Percentiles rank a stretch among this genome's conserved stretches.
Evolutionary conservation across 495 filamentous ascomycete genomes (phyloP).

Genomic region (Staphylotrichum longicolle): DNA sequence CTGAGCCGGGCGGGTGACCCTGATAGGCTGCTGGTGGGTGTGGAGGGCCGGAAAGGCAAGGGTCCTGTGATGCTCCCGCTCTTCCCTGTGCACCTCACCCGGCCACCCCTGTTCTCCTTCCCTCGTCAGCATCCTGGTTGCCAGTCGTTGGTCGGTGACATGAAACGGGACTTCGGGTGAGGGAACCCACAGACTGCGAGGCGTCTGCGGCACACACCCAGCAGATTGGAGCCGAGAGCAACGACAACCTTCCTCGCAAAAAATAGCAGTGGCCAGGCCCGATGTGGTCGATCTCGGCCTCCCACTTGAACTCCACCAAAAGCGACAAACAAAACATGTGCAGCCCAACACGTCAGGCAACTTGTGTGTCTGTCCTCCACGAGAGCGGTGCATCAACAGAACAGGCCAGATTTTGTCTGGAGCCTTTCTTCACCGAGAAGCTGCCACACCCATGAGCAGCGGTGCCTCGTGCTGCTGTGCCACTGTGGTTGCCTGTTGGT

Average conservation of each 20-base stretch:
- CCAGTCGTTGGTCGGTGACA: constrained; percentile 14
- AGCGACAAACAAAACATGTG: constrained; percentile 8
- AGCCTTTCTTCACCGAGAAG: not conserved
- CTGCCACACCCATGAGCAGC: not conserved
- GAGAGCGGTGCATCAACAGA: not conserved
- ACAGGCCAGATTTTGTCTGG: not conserved
- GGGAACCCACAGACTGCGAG: constrained; percentile 18
- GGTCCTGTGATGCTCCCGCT: constrained; percentile 22
- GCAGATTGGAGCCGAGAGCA: constrained; percentile 23
- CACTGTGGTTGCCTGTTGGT: constrained; percentile 6
- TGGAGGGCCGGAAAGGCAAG: constrained; percentile 17
- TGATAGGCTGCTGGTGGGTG: constrained; percentile 15
- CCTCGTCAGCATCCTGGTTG: constrained; percentile 9
- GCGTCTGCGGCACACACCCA: constrained; percentile 20
- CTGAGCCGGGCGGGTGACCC: constrained; percentile 25
- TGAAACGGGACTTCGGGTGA: constrained; percentile 19
- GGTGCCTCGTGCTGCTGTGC: constrained; percentile 5
- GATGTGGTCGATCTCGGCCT: not conserved
- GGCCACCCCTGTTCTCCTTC: not conserved
- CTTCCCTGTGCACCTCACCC: not conserved
- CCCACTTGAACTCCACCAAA: not conserved
- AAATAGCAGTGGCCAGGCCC: constrained; percentile 12
- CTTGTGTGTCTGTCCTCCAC: not conserved
- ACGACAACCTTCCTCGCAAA: constrained; percentile 9
- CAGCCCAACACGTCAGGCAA: constrained; percentile 4